A percentile compares a stretch with the other conserved stretches of the same genome.
These are phyloP conservation scores for Oryza meyeriana DNA, from an alignment of 176 grass and related monocot species.

Conservation along the genomic window DNA sequence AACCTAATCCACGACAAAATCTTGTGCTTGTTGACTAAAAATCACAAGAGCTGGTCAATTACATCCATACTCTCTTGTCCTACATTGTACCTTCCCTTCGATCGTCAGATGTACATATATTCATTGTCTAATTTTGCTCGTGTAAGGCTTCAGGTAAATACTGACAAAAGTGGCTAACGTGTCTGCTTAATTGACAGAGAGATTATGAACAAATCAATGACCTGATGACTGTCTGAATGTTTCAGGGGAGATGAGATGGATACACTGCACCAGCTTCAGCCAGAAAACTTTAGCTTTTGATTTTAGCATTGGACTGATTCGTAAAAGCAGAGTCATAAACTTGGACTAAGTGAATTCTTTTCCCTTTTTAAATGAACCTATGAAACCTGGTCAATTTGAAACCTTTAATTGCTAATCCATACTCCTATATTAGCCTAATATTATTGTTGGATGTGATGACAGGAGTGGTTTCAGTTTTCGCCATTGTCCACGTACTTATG, in stretches of 20 bases:
- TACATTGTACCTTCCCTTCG: background rate
- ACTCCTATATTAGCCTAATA: background rate
- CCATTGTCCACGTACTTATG: background rate
- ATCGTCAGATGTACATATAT: background rate
- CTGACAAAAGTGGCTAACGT: constrained; percentile 1
- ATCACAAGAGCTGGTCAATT: background rate
- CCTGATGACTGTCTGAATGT: background rate
- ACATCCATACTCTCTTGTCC: background rate
- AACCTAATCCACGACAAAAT: constrained; percentile 7
- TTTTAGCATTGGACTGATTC: background rate
- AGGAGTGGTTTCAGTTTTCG: background rate
- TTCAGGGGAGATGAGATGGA: background rate
- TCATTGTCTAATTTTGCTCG: background rate
- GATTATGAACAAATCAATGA: constrained; percentile 1
- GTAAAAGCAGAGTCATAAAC: background rate
- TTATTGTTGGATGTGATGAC: background rate
- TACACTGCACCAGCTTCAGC: background rate
- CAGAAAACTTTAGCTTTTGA: background rate
- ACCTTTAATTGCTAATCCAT: background rate
- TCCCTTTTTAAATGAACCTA: background rate
- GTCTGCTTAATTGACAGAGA: background rate
- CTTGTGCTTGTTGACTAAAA: background rate
- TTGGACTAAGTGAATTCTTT: background rate
- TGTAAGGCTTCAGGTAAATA: background rate
- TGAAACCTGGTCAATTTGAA: constrained; percentile 7